These are phyloP conservation scores for Penicillium longicatenatum DNA, from an alignment of 495 filamentous ascomycete genomes.

Conservation along the genomic window DNA sequence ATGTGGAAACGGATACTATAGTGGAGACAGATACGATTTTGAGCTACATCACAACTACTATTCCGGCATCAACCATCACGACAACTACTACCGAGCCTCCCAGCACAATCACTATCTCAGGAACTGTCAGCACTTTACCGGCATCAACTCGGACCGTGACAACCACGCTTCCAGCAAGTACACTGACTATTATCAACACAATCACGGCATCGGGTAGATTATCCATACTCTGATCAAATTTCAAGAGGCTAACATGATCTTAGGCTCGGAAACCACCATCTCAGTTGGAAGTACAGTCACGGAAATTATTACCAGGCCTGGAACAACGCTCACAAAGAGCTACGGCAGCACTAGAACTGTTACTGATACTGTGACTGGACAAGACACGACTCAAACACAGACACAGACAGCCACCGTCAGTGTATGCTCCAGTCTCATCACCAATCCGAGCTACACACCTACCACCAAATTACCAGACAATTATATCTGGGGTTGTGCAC, in stretches of 20 bases:
- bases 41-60: background rate
- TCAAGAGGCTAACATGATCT: background rate
- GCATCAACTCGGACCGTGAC: constrained; percentile 2
- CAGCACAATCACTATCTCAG: constrained; percentile 4
- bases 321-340: constrained; percentile 10
- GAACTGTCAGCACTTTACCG: constrained; percentile 2
- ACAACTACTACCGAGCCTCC: constrained; percentile 1
- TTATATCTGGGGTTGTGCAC: constrained; percentile 57
- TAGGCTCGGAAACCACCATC: background rate
- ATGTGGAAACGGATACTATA: background rate
- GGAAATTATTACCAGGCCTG: constrained; percentile 9
- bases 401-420: constrained; percentile 17
- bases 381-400: constrained; percentile 6
- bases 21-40: background rate
- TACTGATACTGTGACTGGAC: constrained; percentile 15
- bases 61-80: constrained; percentile 6
- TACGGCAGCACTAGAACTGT: constrained; percentile 23
- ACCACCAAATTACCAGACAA: constrained; percentile 36
- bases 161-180: background rate
- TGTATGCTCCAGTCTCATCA: constrained; percentile 32
- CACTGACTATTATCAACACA: constrained; percentile 4
- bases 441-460: constrained; percentile 39
- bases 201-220: background rate
- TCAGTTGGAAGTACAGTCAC: constrained; percentile 16
- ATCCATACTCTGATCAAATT: background rate